Percentiles rank a stretch among this genome's conserved stretches.
Evolutionary conservation across 148 eudicot species (phyloP).

Genomic region (Diospyros lotus): DNA sequence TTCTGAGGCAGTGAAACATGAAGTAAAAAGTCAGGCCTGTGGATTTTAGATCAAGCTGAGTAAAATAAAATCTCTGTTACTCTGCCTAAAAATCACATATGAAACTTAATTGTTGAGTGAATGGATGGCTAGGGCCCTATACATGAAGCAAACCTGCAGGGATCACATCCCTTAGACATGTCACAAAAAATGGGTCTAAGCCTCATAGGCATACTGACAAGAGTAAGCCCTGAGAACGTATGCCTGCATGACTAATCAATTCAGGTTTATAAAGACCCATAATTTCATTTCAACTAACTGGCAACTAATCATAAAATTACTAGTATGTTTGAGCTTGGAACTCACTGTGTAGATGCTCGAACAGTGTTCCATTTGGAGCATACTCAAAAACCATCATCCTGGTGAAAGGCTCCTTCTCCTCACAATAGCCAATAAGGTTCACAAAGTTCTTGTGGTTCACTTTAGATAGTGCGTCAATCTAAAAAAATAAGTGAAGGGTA

Average conservation of each 20-base stretch:
- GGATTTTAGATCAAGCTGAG: not conserved
- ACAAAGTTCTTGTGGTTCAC: constrained; percentile 97
- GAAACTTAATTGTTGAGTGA: not conserved
- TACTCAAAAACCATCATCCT: constrained; percentile 99
- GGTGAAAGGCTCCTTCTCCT: constrained; percentile 82
- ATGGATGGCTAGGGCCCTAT: not conserved
- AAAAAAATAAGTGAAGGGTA: constrained; percentile 15
- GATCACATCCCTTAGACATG: not conserved
- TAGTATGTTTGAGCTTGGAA: not conserved
- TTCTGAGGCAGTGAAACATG: not conserved
- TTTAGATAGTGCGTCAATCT: constrained; percentile 77
- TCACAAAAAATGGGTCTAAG: not conserved
- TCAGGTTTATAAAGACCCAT: not conserved
- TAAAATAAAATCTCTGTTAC: too few species aligned
- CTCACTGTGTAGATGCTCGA: constrained; percentile 95
- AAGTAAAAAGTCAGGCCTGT: not conserved
- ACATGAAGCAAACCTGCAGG: not conserved
- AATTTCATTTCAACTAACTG: constrained; percentile 2
- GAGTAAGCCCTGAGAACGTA: not conserved
- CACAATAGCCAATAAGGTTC: constrained; percentile 84
- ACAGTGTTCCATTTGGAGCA: constrained; percentile 94
- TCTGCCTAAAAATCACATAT: too few species aligned
- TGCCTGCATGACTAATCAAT: not conserved
- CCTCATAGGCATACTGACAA: not conserved
- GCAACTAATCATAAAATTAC: not conserved